Conservation (phyloP, 805 yeast genomes). For the Schizosaccharomyces lindneri region DNA sequence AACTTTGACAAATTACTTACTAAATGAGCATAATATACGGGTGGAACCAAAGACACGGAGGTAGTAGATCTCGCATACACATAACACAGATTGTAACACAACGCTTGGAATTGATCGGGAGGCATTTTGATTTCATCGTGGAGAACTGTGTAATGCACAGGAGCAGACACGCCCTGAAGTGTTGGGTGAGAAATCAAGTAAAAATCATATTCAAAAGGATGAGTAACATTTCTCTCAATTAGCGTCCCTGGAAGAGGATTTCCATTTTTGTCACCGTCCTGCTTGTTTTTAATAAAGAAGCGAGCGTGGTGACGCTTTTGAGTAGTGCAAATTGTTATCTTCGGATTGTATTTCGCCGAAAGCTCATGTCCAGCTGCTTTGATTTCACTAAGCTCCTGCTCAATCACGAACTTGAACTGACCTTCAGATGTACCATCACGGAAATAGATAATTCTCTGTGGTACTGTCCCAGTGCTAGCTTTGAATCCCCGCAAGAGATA, state of each 20-base stretch:
- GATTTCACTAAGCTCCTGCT: slow-evolving; percentile 13
- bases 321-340: slow-evolving; percentile 12
- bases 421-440: slow-evolving; percentile 17
- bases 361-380: slow-evolving; percentile 8
- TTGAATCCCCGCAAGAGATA: slow-evolving; percentile 4
- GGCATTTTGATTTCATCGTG: slow-evolving; percentile 13
- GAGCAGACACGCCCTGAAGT: slow-evolving; percentile 16
- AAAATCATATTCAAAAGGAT: slow-evolving; percentile 14
- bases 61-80: slow-evolving; percentile 14
- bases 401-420: slow-evolving; percentile 13
- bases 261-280: slow-evolving; percentile 10
- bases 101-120: slow-evolving; percentile 12
- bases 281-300: slow-evolving; percentile 11
- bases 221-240: slow-evolving; percentile 14
- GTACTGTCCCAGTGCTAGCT: slow-evolving; percentile 10
- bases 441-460: slow-evolving; percentile 12
- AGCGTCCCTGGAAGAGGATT: slow-evolving; percentile 13
- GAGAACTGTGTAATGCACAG: slow-evolving; percentile 15
- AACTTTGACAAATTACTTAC: slow-evolving; percentile 14
- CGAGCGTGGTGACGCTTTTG: slow-evolving; percentile 13
- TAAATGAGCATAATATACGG: slow-evolving; percentile 15
- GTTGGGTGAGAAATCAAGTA: slow-evolving; percentile 15
- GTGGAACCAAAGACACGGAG: slow-evolving; percentile 15
- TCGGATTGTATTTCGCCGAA: slow-evolving; percentile 10
- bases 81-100: slow-evolving; percentile 14